Conservation (phyloP, 164 flowering plant species). For the Umbellularia californica region DNA sequence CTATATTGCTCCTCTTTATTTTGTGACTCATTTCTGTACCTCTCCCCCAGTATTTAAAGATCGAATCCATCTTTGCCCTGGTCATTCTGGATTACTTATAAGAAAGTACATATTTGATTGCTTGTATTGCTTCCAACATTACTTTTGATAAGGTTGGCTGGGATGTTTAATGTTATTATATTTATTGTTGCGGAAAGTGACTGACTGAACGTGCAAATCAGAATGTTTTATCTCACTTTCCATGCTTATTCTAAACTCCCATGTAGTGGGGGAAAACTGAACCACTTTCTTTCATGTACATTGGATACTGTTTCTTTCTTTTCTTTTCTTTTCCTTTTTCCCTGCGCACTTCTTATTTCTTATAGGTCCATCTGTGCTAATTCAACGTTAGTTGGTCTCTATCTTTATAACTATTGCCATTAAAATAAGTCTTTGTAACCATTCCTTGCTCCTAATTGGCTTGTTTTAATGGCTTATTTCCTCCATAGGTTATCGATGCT, state of each 20-base stretch:
- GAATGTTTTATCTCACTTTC: background rate
- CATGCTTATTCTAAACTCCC: background rate
- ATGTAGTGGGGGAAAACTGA: too few relatives aligned
- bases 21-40: too few relatives aligned
- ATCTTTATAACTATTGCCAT: background rate
- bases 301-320: background rate
- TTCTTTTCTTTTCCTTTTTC: background rate
- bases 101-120: background rate
- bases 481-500: slow-evolving; percentile 38
- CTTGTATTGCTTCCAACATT: background rate
- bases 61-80: background rate
- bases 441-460: too few relatives aligned
- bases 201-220: too few relatives aligned
- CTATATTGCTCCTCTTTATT: background rate
- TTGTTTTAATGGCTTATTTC: too few relatives aligned
- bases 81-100: background rate
- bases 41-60: too few relatives aligned
- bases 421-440: background rate
- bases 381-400: background rate
- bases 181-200: too few relatives aligned
- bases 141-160: too few relatives aligned
- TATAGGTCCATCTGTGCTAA: background rate
- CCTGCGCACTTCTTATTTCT: background rate
- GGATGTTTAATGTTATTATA: too few relatives aligned
- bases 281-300: too few relatives aligned